Evolutionary conservation across 768 basidiomycete genomes (phyloP).

Genomic region (Rhizopogon rudus): DNA sequence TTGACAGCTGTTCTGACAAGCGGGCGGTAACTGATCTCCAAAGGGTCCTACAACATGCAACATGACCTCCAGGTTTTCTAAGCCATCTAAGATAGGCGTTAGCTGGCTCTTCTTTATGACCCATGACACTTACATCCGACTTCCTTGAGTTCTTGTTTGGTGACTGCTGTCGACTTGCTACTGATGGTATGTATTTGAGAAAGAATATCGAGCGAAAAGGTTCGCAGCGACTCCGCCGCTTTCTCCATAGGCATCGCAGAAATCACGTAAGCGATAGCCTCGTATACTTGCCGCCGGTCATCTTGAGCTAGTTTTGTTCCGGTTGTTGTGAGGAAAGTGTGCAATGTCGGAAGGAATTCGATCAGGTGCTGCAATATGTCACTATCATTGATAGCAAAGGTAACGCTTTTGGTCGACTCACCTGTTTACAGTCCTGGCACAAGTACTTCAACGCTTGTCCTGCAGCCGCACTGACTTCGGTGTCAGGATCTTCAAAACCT

Average conservation of each 20-base stretch:
- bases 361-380: conserved; percentile 65
- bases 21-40: conserved; percentile 74
- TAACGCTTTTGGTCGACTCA: conserved; percentile 25
- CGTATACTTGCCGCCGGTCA: conserved; percentile 88
- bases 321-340: conserved; percentile 78
- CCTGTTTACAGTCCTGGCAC: conserved; percentile 93
- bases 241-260: conserved; percentile 89
- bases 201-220: conserved; percentile 84
- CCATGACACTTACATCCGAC: conserved; percentile 53
- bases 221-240: conserved; percentile 80
- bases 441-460: conserved; percentile 95
- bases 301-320: conserved; percentile 79
- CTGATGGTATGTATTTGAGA: conserved; percentile 65
- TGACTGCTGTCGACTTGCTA: conserved; percentile 45
- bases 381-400: not conserved
- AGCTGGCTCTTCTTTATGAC: conserved; percentile 1
- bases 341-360: conserved; percentile 86
- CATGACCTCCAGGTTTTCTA: conserved; percentile 95
- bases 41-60: conserved; percentile 76
- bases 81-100: conserved; percentile 48
- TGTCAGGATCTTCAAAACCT: conserved; percentile 79
- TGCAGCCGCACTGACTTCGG: conserved; percentile 87
- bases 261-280: conserved; percentile 94
- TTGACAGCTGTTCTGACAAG: conserved; percentile 72
- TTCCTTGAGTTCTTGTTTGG: conserved; percentile 66